Conservation (phyloP, 176 grass and related monocot genomes). For the Cymbopogon citratus region DNA sequence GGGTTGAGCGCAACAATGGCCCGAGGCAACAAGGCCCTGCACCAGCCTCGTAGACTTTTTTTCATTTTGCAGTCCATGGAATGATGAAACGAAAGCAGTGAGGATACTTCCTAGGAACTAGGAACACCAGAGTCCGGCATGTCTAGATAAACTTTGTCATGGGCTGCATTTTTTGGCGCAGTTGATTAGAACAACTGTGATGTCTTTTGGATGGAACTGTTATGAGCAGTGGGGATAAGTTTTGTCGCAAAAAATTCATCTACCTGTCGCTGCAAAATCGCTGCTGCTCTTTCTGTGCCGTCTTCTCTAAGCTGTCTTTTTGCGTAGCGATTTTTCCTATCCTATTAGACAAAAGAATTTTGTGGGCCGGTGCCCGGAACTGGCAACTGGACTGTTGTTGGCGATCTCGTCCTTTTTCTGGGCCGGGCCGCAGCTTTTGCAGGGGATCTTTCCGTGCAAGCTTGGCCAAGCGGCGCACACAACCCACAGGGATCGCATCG, state of each 20-base stretch:
- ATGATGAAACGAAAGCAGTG: not conserved
- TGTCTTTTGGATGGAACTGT: not conserved
- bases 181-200: not conserved
- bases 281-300: not conserved
- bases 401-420: not conserved
- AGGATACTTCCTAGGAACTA: not conserved
- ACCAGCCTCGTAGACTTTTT: conserved; percentile 6
- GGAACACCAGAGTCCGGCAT: not conserved
- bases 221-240: not conserved
- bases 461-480: not conserved
- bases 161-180: not conserved
- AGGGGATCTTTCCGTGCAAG: not conserved
- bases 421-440: not conserved
- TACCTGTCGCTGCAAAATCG: not conserved
- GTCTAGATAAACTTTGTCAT: not conserved
- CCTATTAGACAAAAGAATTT: not conserved
- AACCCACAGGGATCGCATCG: not conserved
- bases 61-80: conserved; percentile 5
- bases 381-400: not conserved
- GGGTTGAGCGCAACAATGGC: conserved; percentile 14
- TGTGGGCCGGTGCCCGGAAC: not conserved
- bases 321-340: not conserved
- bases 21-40: conserved; percentile 13
- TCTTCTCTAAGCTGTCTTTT: not conserved
- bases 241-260: not conserved